These are phyloP conservation scores for Ricinus communis DNA, from an alignment of 345 rosid genomes.

Conservation along the genomic window DNA sequence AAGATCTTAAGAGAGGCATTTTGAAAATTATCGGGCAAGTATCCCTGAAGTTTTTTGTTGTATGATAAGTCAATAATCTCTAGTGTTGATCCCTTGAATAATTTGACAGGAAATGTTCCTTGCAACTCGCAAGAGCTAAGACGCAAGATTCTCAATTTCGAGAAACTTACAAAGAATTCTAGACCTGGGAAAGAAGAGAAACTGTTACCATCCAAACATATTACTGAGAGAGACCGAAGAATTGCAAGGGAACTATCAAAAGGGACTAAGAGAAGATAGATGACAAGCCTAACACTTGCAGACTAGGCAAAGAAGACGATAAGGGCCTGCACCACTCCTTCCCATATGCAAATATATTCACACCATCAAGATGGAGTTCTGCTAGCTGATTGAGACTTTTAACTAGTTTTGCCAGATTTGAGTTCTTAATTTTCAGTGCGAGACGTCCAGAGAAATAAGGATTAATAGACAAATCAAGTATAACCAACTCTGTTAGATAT, in stretches of 20 bases:
- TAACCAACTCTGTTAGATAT: slow-evolving; percentile 33
- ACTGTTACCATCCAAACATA: slow-evolving; percentile 26
- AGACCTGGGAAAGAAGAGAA: slow-evolving; percentile 25
- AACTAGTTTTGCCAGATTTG: slow-evolving; percentile 29
- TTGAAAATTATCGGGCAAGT: slow-evolving; percentile 6
- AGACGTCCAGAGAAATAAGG: background rate
- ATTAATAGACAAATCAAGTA: slow-evolving; percentile 41
- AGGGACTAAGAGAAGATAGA: slow-evolving; percentile 36
- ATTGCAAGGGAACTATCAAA: slow-evolving; percentile 23
- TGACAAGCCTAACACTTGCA: slow-evolving; percentile 42
- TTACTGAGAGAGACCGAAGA: slow-evolving; percentile 12
- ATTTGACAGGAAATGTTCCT: slow-evolving; percentile 31
- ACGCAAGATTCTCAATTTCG: slow-evolving; percentile 15
- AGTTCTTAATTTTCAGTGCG: slow-evolving; percentile 30
- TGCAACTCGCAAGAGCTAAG: slow-evolving; percentile 18
- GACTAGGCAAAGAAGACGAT: slow-evolving; percentile 30
- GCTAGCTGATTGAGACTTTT: slow-evolving; percentile 20
- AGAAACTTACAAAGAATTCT: slow-evolving; percentile 23
- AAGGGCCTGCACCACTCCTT: slow-evolving; percentile 32
- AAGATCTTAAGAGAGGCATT: slow-evolving; percentile 27
- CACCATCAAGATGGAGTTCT: slow-evolving; percentile 39
- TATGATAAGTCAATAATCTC: slow-evolving; percentile 26
- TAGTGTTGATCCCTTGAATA: slow-evolving; percentile 27
- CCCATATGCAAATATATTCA: slow-evolving; percentile 28
- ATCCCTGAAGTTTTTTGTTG: slow-evolving; percentile 30